Evolutionary conservation across 140 eudicot genomes (phyloP), one percentile per base, ranked within the genome.

Genomic region (Flaveria floridana): DNA sequence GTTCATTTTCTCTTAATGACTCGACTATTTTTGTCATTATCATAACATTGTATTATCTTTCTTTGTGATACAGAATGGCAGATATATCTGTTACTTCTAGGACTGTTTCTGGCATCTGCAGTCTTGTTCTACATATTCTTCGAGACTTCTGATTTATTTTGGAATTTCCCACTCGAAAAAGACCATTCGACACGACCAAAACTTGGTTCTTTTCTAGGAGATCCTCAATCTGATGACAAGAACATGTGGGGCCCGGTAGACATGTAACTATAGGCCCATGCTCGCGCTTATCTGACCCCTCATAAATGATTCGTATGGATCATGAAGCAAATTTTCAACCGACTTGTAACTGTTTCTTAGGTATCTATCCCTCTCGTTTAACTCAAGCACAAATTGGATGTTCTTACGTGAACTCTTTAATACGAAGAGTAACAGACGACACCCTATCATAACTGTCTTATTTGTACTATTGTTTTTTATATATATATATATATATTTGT

Each of bases 51-150:
- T 65, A 41, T 41, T 66, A 39, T 41, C 25, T 19, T 47, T 2
- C 28, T 50, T 68, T 76, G n/a, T 23, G 72, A 14, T 84, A 76
- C 99, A 94, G 97, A 88, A 71, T 94, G 99, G 97, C 99, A 94
- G 82, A 81, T 94, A 65, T 94, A 91, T 61, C 8, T 85, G 14
- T 76, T 91, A 39, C 95, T 94, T 23, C 14, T 85, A 75, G 99
- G 90, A 68, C 85, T 94, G 10, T 88, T 94, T 84, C 81, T 94
- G 85, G 96, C 89, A 41, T 94, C 99, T 8, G 82, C 85, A 7
- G 69, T 94, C 58, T 76, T 79, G 65, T 90, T 87, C 78, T 88
- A 94, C 88, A 68, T 88, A 21, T 88, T 94, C 84, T 94, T 86
- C 7, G 69, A 88, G 87, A 76, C 65, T 7, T 94, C 97, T 0